Percentiles rank a stretch among this genome's conserved stretches.
phyloP scores from a whole-genome alignment of 306 rosid species.

The Trifolium pratense region DNA sequence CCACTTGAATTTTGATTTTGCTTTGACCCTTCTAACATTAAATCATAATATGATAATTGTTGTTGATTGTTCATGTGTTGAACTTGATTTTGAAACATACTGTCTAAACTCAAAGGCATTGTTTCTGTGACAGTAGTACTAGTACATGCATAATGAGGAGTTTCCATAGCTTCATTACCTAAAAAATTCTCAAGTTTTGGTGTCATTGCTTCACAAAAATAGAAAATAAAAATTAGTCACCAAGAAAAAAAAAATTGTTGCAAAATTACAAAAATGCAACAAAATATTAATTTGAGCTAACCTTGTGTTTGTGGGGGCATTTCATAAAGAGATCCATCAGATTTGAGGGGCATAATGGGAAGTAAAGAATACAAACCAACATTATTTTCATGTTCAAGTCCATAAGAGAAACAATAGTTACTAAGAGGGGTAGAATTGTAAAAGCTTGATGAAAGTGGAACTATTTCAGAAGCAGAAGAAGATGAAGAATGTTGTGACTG shows the following conservation, averaged over 20 bases:
- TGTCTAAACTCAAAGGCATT: constrained; percentile 74
- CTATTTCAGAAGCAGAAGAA: constrained; percentile 40
- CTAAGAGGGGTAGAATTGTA: constrained; percentile 53
- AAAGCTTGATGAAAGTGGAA: constrained; percentile 51
- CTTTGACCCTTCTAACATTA: constrained; percentile 52
- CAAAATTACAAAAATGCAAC: not conserved
- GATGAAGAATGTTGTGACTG: constrained; percentile 52
- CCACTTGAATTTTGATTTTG: constrained; percentile 49
- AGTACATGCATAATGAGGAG: constrained; percentile 67
- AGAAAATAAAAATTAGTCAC: constrained; percentile 31
- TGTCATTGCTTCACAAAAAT: constrained; percentile 59
- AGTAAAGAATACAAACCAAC: constrained; percentile 60
- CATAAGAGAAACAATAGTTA: constrained; percentile 68
- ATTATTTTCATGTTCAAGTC: constrained; percentile 59
- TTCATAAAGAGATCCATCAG: constrained; percentile 76
- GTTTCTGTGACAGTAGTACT: constrained; percentile 61
- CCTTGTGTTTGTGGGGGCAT: constrained; percentile 83
- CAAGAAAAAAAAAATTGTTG: not conserved
- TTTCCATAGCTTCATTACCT: constrained; percentile 69
- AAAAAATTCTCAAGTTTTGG: constrained; percentile 93
- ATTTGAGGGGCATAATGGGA: constrained; percentile 79
- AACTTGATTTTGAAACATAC: constrained; percentile 52
- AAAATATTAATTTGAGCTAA: constrained; percentile 37
- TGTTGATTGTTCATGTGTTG: constrained; percentile 41
- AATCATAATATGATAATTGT: constrained; percentile 52